Percentiles rank a stretch among this genome's conserved stretches.
Conservation (phyloP, 129 eudicot genomes). For the Heracleum sosnowskyi region DNA sequence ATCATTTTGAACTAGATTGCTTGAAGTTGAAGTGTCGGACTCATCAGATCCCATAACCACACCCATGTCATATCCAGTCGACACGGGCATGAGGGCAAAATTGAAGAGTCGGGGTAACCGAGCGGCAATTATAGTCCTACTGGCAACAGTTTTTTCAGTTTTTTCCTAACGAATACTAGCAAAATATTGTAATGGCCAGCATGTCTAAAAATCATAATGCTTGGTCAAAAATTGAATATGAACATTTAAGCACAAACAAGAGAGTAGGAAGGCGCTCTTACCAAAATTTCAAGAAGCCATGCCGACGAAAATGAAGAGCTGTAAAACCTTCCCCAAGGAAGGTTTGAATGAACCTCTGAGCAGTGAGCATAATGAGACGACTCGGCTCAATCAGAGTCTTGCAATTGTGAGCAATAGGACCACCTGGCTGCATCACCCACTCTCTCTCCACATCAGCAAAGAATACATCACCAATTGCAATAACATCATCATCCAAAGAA, state of each 20-base stretch:
- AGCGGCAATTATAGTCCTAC: no score
- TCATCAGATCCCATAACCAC: no score
- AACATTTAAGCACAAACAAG: neutral
- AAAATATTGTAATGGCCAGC: neutral
- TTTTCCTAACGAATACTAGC: neutral
- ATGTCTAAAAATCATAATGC: neutral
- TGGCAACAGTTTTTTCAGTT: neutral
- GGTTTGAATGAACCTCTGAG: conserved; percentile 88
- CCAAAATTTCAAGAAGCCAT: conserved; percentile 96
- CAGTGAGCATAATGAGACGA: conserved; percentile 72
- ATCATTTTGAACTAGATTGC: no score
- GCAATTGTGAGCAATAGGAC: conserved; percentile 85
- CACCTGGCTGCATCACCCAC: conserved; percentile 97
- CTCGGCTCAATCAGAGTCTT: conserved; percentile 88
- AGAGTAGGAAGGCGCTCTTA: conserved; percentile 24
- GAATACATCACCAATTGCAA: conserved; percentile 95
- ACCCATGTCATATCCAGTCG: no score
- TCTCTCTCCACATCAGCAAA: conserved; percentile 90
- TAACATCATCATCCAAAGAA: conserved; percentile 55
- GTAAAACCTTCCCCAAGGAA: conserved; percentile 68
- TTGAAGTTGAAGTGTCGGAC: no score
- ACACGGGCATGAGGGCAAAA: no score
- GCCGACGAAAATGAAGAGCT: conserved; percentile 92
- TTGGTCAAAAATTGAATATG: neutral
- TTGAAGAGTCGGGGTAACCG: no score